phyloP scores from a whole-genome alignment of 805 yeast species.

The Wickerhamomyces sydowiorum region DNA sequence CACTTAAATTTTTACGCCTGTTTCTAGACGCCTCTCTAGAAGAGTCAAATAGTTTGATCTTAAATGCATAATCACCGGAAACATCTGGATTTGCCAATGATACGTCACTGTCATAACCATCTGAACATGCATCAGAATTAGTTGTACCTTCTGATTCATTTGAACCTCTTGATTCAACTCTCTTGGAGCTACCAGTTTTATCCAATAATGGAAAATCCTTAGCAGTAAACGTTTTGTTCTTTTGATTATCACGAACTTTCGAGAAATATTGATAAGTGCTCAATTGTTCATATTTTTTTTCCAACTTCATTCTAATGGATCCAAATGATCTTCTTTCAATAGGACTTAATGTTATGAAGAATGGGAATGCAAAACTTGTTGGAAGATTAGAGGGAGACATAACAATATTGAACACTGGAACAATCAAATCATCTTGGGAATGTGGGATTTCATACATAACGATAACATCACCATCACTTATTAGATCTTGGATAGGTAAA shows the following conservation, averaged over 20 bases:
- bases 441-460: conserved; percentile 53
- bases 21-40: conserved; percentile 14
- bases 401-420: conserved; percentile 54
- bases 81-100: conserved; percentile 49
- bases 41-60: conserved; percentile 34
- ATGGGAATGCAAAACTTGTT: conserved; percentile 68
- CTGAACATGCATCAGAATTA: too few relatives aligned
- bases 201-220: conserved; percentile 32
- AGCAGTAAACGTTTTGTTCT: conserved; percentile 8
- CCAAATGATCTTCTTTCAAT: conserved; percentile 54
- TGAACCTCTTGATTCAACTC: conserved; percentile 14
- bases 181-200: conserved; percentile 2
- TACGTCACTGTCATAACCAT: conserved; percentile 39
- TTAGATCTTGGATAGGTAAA: conserved; percentile 62
- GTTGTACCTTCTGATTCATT: conserved; percentile 26
- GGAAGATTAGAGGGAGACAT: conserved; percentile 33
- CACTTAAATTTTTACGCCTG: conserved; percentile 11
- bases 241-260: conserved; percentile 15
- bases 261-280: conserved; percentile 37
- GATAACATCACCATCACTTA: conserved; percentile 55
- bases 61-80: conserved; percentile 44
- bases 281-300: conserved; percentile 39
- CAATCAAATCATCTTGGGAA: conserved; percentile 40
- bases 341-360: conserved; percentile 52
- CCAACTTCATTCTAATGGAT: conserved; percentile 50